Evolutionary conservation across 257 asterid genomes (phyloP).

Genomic region (Petrea volubilis): DNA sequence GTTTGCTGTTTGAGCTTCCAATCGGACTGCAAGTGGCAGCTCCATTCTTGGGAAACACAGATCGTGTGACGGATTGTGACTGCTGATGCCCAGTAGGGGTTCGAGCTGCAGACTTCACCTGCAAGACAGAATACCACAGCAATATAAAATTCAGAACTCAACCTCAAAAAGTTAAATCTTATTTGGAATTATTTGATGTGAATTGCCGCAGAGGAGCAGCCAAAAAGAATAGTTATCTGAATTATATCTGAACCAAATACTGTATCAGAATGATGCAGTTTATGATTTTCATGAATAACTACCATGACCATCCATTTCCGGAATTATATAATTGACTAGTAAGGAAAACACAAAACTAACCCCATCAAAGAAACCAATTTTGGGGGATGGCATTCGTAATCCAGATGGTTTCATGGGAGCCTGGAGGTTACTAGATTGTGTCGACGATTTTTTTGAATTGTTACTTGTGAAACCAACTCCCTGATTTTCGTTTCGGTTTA

Average conservation of each 20-base stretch:
- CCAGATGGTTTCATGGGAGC: slow-evolving; percentile 76
- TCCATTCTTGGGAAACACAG: slow-evolving; percentile 43
- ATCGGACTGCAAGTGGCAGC: slow-evolving; percentile 44
- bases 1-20: slow-evolving; percentile 54
- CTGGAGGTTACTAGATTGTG: slow-evolving; percentile 40
- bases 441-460: slow-evolving; percentile 40
- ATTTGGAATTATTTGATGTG: slow-evolving; percentile 1
- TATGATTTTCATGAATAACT: no score
- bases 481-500: slow-evolving; percentile 35
- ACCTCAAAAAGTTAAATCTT: no score
- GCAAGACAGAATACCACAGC: slow-evolving; percentile 32
- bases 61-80: slow-evolving; percentile 37
- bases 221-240: background rate
- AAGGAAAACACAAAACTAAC: slow-evolving; percentile 48
- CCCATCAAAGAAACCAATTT: slow-evolving; percentile 96
- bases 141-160: no score
- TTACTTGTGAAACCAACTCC: slow-evolving; percentile 33
- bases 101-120: slow-evolving; percentile 58
- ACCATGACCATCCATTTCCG: no score
- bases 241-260: no score
- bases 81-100: slow-evolving; percentile 61
- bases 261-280: no score
- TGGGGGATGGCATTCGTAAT: slow-evolving; percentile 89
- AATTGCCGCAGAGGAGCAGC: background rate
- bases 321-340: background rate